phyloP scores from a whole-genome alignment of 768 basidiomycete species.

The Fibroporia radiculosa region DNA sequence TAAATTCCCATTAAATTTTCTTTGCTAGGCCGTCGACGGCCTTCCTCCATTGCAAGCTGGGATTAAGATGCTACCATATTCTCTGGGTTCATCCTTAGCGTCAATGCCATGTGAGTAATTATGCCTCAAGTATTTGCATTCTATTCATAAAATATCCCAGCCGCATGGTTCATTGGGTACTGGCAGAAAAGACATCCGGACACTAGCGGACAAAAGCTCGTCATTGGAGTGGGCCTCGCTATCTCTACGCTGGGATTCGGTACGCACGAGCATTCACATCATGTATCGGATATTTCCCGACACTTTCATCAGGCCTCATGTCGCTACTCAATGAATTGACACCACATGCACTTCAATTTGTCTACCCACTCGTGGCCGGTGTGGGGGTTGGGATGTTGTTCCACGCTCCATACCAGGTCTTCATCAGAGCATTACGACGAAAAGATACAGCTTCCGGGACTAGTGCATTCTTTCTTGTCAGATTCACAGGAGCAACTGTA shows the following conservation, averaged over 20 bases:
- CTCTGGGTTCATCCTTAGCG: slow-evolving; percentile 76
- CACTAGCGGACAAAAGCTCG: slow-evolving; percentile 57
- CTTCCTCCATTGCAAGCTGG: slow-evolving; percentile 68
- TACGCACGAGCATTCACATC: slow-evolving; percentile 24
- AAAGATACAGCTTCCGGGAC: slow-evolving; percentile 71
- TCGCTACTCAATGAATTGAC: slow-evolving; percentile 52
- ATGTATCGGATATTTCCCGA: not conserved
- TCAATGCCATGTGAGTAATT: slow-evolving; percentile 59
- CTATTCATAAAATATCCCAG: slow-evolving; percentile 17
- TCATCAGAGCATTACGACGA: slow-evolving; percentile 56
- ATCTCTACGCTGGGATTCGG: slow-evolving; percentile 70
- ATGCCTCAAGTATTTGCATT: not conserved
- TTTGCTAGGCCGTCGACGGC: slow-evolving; percentile 65
- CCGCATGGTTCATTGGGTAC: slow-evolving; percentile 74
- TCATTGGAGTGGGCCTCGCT: slow-evolving; percentile 55
- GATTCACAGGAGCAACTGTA: slow-evolving; percentile 80
- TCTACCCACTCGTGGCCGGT: slow-evolving; percentile 67
- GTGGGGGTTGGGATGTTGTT: slow-evolving; percentile 78
- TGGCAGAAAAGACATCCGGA: slow-evolving; percentile 49
- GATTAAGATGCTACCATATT: slow-evolving; percentile 71
- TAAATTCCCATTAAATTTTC: too few relatives aligned
- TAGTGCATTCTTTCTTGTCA: slow-evolving; percentile 80
- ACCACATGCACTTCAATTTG: slow-evolving; percentile 32
- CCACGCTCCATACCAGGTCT: slow-evolving; percentile 79
- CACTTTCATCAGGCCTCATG: slow-evolving; percentile 48